Conservation (phyloP, 1,284 basidiomycete genomes). For the Rhodotorula sp. region DNA sequence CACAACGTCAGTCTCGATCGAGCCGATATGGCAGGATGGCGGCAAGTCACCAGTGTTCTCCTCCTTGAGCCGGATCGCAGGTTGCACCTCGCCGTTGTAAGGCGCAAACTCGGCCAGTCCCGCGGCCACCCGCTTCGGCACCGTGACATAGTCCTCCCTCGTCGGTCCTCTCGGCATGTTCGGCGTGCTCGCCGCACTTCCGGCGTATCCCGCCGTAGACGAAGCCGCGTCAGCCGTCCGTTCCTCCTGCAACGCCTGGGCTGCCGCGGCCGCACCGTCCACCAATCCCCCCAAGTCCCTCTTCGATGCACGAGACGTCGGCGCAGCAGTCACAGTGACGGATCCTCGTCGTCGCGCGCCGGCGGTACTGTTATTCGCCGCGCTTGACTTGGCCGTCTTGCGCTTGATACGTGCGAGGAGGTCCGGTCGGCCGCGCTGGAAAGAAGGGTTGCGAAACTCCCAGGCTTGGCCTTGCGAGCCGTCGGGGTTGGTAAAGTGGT, state of each 20-base stretch:
- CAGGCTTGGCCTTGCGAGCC: constrained; percentile 45
- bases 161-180: too few species aligned
- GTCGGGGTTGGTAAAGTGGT: constrained; percentile 33
- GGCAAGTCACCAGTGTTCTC: not conserved
- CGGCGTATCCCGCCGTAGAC: too few species aligned
- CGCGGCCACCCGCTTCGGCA: not conserved
- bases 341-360: too few species aligned
- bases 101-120: constrained; percentile 20
- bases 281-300: too few species aligned
- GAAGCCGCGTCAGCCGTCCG: too few species aligned
- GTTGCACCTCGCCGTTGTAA: not conserved
- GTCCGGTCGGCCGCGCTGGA: constrained; percentile 51
- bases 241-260: too few species aligned
- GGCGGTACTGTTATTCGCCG: not conserved
- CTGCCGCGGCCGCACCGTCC: too few species aligned
- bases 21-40: not conserved
- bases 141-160: too few species aligned
- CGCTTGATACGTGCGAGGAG: constrained; percentile 51
- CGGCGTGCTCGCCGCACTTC: too few species aligned
- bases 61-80: not conserved
- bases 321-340: too few species aligned
- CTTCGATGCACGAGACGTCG: too few species aligned
- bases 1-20: too few species aligned
- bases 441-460: constrained; percentile 53
- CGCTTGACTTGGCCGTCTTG: constrained; percentile 44